These are phyloP conservation scores for Haplographium delicatum DNA, from an alignment of 495 filamentous ascomycete species.

Conservation along the genomic window DNA sequence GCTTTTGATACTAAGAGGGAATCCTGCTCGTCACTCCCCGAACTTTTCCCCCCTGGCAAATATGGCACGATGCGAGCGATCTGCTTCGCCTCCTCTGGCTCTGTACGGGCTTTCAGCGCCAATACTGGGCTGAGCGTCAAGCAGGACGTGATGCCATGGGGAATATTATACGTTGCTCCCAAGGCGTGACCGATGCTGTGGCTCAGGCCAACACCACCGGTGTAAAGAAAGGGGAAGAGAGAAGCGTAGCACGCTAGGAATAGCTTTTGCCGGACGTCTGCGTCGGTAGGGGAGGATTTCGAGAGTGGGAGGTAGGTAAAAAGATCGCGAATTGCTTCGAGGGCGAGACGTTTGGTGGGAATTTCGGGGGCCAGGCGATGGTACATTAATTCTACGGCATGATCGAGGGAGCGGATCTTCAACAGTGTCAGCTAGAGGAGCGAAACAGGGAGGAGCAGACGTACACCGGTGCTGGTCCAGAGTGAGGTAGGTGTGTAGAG, in stretches of 20 bases:
- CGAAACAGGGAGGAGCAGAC: neutral
- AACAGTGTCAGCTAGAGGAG: neutral
- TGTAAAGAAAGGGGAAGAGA: slow-evolving; percentile 31
- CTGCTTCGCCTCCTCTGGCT: slow-evolving; percentile 35
- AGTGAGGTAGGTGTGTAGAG: slow-evolving; percentile 8
- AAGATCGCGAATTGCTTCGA: slow-evolving; percentile 34
- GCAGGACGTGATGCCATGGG: slow-evolving; percentile 45
- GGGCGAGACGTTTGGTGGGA: slow-evolving; percentile 32
- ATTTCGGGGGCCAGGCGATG: slow-evolving; percentile 43
- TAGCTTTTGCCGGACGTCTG: slow-evolving; percentile 38
- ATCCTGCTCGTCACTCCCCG: slow-evolving; percentile 29
- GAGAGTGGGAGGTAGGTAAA: slow-evolving; percentile 39
- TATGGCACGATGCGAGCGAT: slow-evolving; percentile 36
- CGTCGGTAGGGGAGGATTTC: slow-evolving; percentile 34
- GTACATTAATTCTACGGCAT: slow-evolving; percentile 45
- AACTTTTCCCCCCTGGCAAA: slow-evolving; percentile 29
- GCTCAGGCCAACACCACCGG: slow-evolving; percentile 37
- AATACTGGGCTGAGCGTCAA: slow-evolving; percentile 42
- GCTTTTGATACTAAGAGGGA: slow-evolving; percentile 14
- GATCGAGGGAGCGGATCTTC: slow-evolving; percentile 40
- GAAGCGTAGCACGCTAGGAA: slow-evolving; percentile 40
- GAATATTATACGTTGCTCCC: slow-evolving; percentile 44
- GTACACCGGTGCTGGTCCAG: slow-evolving; percentile 14
- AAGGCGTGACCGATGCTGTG: slow-evolving; percentile 45
- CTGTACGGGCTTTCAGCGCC: slow-evolving; percentile 34